Evolutionary conservation across 805 yeast genomes (phyloP).

Genomic region (Diddensiella santjacobensis): DNA sequence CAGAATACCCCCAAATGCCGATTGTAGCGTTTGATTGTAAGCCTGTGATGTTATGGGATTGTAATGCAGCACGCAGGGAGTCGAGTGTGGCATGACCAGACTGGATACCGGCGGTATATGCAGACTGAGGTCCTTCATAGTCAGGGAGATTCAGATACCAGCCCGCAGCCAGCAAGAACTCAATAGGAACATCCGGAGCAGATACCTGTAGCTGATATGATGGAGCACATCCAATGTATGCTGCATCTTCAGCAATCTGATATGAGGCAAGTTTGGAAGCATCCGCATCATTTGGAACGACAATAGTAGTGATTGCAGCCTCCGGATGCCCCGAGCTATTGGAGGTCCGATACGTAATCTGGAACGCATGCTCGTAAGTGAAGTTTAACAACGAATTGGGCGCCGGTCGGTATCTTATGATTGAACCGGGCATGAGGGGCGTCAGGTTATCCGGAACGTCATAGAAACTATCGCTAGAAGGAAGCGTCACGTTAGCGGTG

Average conservation of each 20-base stretch:
- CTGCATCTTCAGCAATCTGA: slow-evolving; percentile 30
- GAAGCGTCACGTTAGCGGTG: slow-evolving; percentile 5
- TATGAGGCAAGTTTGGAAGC: slow-evolving; percentile 23
- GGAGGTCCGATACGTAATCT: slow-evolving; percentile 26
- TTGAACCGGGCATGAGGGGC: slow-evolving; percentile 10
- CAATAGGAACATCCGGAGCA: slow-evolving; percentile 11
- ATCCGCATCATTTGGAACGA: slow-evolving; percentile 23
- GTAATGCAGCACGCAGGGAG: slow-evolving; percentile 26
- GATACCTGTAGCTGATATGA: slow-evolving; percentile 22
- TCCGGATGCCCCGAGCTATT: slow-evolving; percentile 27
- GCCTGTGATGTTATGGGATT: slow-evolving; percentile 30
- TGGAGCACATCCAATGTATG: slow-evolving; percentile 29
- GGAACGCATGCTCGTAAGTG: slow-evolving; percentile 16
- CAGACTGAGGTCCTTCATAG: slow-evolving; percentile 30
- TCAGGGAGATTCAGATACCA: slow-evolving; percentile 25
- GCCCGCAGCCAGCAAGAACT: slow-evolving; percentile 18
- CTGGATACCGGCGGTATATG: slow-evolving; percentile 28
- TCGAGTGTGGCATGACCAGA: slow-evolving; percentile 28
- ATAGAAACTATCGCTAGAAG: slow-evolving; percentile 24
- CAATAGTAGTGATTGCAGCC: slow-evolving; percentile 29
- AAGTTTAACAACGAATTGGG: slow-evolving; percentile 10
- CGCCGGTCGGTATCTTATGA: slow-evolving; percentile 11
- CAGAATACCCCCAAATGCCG: slow-evolving; percentile 82
- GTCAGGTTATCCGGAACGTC: slow-evolving; percentile 17
- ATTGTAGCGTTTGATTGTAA: slow-evolving; percentile 38